Evolutionary conservation across 2,329 filamentous ascomycete genomes (phyloP), one percentile per base, ranked within the genome.

Genomic region (Fusarium brachygibbosum): DNA sequence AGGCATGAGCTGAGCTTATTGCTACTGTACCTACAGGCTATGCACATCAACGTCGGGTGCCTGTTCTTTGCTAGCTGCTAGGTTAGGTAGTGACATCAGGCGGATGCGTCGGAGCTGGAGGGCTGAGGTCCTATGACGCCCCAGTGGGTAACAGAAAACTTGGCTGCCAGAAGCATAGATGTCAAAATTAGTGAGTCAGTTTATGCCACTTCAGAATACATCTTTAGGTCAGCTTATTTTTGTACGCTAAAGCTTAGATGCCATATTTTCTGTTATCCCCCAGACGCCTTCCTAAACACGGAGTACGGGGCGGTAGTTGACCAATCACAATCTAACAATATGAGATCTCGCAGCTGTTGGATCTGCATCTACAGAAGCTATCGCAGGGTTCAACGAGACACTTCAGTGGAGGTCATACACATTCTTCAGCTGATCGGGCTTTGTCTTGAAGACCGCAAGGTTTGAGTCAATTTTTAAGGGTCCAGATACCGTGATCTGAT

Each of bases 71-170:
- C 40, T 64, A 62, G 61, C 49, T 69, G 63, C 57, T 58, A 44
- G 23, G n/a, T n/a, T n/a, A n/a, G n/a, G n/a, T n/a, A n/a, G 63
- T 74, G 70, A 70, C 71, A 74, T 75, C 70, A 60, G 61, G 58
- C 68, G 72, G 72, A 73, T 69, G 58, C 45, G 31, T 66, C 70
- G 72, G 72, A 57, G 62, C 31, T 49, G 17, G 46, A 49, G 31
- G 44, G 37, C 44, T 53, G 45, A 68, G 44, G 52, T 69, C 58
- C 54, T 71, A 73, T 74, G 69, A 75, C 73, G 68, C 23, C 23
- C 6, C 5, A 25, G 23, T 25, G 23, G 23, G 23, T 25, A 25
- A 25, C 23, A 25, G 23, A 25, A 25, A 25, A 25, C 23, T 25
- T 25, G 23, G 23, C 23, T 25, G 23, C 23, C 6, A 25, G 23